A percentile compares a stretch with the other conserved stretches of the same genome.
These are phyloP conservation scores for Pleurotus sapidus DNA, from an alignment of 768 basidiomycete species.

Conservation along the genomic window DNA sequence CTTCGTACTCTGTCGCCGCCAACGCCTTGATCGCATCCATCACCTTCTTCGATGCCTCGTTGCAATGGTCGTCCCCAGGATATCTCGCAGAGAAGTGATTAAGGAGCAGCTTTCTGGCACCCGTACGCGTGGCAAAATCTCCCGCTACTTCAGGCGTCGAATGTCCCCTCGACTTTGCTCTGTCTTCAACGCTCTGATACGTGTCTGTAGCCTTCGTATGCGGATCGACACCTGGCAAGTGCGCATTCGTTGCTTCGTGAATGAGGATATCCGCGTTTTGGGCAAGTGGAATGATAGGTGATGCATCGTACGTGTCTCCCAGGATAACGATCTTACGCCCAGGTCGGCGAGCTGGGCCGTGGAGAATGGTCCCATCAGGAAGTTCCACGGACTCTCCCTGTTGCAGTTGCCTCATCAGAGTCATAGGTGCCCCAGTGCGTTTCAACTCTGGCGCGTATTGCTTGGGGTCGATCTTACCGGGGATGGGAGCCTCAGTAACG, in stretches of 20 bases:
- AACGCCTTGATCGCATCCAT: conserved; percentile 64
- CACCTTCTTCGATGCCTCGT: conserved; percentile 43
- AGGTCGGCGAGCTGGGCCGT: conserved; percentile 59
- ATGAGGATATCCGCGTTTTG: conserved; percentile 69
- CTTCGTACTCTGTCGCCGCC: conserved; percentile 51
- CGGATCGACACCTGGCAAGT: conserved; percentile 63
- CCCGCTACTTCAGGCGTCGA: conserved; percentile 93
- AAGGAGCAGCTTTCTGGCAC: conserved; percentile 61
- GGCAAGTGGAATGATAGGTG: conserved; percentile 59
- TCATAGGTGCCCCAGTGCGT: conserved; percentile 67
- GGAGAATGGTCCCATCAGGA: conserved; percentile 68
- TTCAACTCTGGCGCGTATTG: conserved; percentile 67
- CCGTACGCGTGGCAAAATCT: conserved; percentile 64
- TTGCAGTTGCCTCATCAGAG: conserved; percentile 64
- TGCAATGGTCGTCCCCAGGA: conserved; percentile 57
- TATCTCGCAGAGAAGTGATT: conserved; percentile 89
- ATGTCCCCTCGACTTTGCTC: conserved; percentile 77
- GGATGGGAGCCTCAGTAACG: conserved; percentile 63
- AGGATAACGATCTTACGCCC: conserved; percentile 81
- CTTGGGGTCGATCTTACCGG: conserved; percentile 73
- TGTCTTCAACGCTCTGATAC: conserved; percentile 54
- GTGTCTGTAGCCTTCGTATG: conserved; percentile 61
- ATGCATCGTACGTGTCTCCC: conserved; percentile 83
- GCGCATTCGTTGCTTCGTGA: conserved; percentile 90
- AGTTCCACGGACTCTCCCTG: conserved; percentile 62